Evolutionary conservation across 2,329 filamentous ascomycete genomes (phyloP).

Genomic region (Aspergillus pseudonomiae): DNA sequence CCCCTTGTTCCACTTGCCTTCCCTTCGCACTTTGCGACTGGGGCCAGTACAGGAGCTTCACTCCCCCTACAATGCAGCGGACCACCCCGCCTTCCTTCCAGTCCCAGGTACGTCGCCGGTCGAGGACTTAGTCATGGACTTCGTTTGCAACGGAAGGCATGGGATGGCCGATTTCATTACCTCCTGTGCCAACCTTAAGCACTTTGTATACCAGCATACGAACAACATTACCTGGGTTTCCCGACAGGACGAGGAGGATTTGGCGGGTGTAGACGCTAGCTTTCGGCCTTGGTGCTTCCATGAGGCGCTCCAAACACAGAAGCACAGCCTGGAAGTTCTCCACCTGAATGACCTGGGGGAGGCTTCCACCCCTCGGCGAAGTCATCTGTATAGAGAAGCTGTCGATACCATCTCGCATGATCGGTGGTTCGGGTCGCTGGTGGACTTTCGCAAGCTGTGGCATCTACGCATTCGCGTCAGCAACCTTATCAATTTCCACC

Average conservation of each 20-base stretch:
- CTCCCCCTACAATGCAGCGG: neutral
- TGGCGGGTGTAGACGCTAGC: neutral
- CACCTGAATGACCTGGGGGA: slow-evolving; percentile 7
- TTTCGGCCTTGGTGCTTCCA: slow-evolving; percentile 14
- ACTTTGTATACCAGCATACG: slow-evolving; percentile 18
- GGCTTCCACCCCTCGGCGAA: neutral
- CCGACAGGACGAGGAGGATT: neutral
- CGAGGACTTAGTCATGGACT: neutral
- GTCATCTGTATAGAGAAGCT: neutral
- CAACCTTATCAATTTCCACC: neutral
- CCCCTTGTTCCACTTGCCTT: neutral
- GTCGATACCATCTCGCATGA: neutral
- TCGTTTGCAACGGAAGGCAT: neutral
- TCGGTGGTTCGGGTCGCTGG: neutral
- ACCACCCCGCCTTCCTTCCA: neutral
- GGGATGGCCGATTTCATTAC: slow-evolving; percentile 17
- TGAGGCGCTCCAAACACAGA: slow-evolving; percentile 12
- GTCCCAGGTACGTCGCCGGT: neutral
- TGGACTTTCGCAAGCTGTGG: neutral
- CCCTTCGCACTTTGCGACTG: neutral
- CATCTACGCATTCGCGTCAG: neutral
- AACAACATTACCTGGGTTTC: slow-evolving; percentile 6
- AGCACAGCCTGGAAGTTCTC: slow-evolving; percentile 17
- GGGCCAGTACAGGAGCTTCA: neutral
- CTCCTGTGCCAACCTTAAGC: slow-evolving; percentile 18